phyloP scores from a whole-genome alignment of 2,329 filamentous ascomycete genomes.

The Aciculosporium take region DNA sequence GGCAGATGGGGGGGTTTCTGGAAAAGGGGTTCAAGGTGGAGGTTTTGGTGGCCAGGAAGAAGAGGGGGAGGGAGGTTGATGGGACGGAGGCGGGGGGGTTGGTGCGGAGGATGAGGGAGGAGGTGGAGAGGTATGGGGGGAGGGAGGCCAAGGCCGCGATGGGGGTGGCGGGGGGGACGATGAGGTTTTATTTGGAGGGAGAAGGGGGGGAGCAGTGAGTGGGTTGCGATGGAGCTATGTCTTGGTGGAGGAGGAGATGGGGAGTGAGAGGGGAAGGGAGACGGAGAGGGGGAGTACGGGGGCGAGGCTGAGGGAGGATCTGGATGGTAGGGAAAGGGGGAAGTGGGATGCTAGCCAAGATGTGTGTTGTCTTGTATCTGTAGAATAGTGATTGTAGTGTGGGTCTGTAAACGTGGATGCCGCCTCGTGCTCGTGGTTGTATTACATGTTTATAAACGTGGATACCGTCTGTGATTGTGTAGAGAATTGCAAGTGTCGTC shows the following conservation, averaged over 20 bases:
- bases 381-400: too few relatives aligned
- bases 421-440: too few relatives aligned
- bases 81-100: constrained; percentile 46
- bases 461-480: background rate
- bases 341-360: too few relatives aligned
- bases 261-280: background rate
- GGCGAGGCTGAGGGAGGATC: background rate
- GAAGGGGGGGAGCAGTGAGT: constrained; percentile 5
- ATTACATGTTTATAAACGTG: too few relatives aligned
- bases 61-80: constrained; percentile 45
- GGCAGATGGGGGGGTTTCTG: constrained; percentile 54
- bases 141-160: constrained; percentile 31
- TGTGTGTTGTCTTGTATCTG: too few relatives aligned
- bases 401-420: too few relatives aligned
- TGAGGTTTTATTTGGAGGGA: constrained; percentile 29
- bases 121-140: constrained; percentile 20
- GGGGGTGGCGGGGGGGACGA: constrained; percentile 29
- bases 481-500: background rate
- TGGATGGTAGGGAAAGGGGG: background rate
- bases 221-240: background rate
- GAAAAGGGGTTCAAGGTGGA: constrained; percentile 63
- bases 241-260: background rate
- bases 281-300: background rate
- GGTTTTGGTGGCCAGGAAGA: constrained; percentile 51
- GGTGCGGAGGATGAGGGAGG: constrained; percentile 27